Conservation (phyloP, 2,329 filamentous ascomycete species). For the Parastagonospora nodorum region DNA sequence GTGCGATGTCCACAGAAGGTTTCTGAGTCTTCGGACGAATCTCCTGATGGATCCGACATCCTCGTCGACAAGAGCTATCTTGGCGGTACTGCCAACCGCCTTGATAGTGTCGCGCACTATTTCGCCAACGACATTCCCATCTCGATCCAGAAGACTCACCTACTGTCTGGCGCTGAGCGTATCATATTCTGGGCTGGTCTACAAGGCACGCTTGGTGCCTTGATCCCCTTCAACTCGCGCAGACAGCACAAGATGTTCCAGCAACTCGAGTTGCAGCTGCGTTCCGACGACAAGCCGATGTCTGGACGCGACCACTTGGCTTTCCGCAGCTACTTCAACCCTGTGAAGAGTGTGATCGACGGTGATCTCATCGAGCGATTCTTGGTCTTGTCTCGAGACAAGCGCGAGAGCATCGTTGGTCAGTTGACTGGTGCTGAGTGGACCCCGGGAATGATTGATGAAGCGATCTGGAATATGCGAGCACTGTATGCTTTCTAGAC, state of each 20-base stretch:
- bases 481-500: constrained; percentile 39
- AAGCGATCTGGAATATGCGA: constrained; percentile 70
- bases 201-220: constrained; percentile 90
- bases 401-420: constrained; percentile 92
- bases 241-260: constrained; percentile 99
- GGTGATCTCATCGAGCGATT: constrained; percentile 95
- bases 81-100: constrained; percentile 82
- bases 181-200: constrained; percentile 92
- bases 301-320: constrained; percentile 94
- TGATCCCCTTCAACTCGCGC: constrained; percentile 88
- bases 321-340: constrained; percentile 93
- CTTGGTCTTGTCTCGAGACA: constrained; percentile 79
- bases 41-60: constrained; percentile 88
- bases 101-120: constrained; percentile 85
- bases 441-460: constrained; percentile 84
- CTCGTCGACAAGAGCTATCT: constrained; percentile 88
- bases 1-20: constrained; percentile 84
- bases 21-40: constrained; percentile 89
- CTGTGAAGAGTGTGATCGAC: constrained; percentile 95
- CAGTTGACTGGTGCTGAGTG: constrained; percentile 79
- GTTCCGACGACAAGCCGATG: constrained; percentile 76
- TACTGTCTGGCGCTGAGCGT: constrained; percentile 90
- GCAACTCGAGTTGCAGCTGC: constrained; percentile 84
- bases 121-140: constrained; percentile 92
- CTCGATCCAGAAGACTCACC: constrained; percentile 82